Conservation (phyloP, 768 basidiomycete genomes). For the Russula sp. region DNA sequence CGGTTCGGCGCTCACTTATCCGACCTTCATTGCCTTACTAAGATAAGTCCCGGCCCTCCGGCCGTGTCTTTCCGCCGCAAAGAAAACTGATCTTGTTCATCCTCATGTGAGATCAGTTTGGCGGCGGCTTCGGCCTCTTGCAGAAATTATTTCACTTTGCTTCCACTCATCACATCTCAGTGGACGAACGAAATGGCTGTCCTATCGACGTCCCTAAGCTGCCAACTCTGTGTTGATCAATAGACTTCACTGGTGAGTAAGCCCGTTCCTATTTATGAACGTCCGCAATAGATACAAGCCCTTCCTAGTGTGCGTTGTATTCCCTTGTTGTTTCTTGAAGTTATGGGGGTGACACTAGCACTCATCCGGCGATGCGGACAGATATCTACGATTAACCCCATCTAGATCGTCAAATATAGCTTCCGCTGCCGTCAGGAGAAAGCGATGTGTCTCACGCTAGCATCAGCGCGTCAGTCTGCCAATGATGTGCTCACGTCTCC, state of each 20-base stretch:
- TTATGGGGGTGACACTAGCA: constrained; percentile 55
- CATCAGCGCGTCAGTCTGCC: background rate
- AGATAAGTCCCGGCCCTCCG: constrained; percentile 5
- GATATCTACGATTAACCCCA: background rate
- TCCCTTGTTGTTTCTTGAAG: constrained; percentile 14
- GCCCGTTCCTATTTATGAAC: constrained; percentile 9
- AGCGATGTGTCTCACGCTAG: constrained; percentile 1
- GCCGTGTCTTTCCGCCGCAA: background rate
- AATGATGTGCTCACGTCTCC: constrained; percentile 2
- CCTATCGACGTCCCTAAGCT: too few relatives aligned
- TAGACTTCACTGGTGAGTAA: background rate
- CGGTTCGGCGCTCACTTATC: constrained; percentile 6
- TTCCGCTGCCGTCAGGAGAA: constrained; percentile 6
- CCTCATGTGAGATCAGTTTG: background rate
- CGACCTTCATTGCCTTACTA: background rate
- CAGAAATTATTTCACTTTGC: background rate
- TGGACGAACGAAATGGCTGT: too few relatives aligned
- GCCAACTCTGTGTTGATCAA: background rate
- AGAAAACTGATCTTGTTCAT: background rate
- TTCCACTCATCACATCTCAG: background rate
- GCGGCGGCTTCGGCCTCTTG: background rate
- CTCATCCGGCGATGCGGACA: constrained; percentile 54
- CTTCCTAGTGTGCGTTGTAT: constrained; percentile 18
- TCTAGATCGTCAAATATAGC: constrained; percentile 6
- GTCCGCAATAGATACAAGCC: background rate